Percentiles rank a stretch among this genome's conserved stretches.
Evolutionary conservation across 495 filamentous ascomycete species (phyloP).

Genomic region (Lasiosphaeria miniovina): DNA sequence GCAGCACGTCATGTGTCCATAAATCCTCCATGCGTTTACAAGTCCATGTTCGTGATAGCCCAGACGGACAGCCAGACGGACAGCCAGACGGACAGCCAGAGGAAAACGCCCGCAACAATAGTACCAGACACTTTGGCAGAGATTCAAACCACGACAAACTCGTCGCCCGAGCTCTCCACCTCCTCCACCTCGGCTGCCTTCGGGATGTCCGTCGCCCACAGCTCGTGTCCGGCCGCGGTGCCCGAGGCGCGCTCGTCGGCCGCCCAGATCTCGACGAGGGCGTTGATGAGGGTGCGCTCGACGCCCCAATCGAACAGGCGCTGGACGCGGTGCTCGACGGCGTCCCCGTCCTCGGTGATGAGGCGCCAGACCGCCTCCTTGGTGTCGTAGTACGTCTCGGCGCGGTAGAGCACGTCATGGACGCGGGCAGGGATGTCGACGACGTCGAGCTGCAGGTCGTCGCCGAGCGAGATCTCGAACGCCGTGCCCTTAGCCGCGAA

Average conservation of each 20-base stretch:
- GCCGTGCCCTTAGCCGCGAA: constrained; percentile 8
- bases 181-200: too few relatives aligned
- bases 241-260: constrained; percentile 34
- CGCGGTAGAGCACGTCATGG: constrained; percentile 35
- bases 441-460: constrained; percentile 33
- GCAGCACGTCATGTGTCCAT: too few relatives aligned
- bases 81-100: too few relatives aligned
- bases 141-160: not conserved
- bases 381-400: constrained; percentile 39
- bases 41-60: too few relatives aligned
- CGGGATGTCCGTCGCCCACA: constrained; percentile 9
- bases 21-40: too few relatives aligned
- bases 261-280: constrained; percentile 43
- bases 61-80: too few relatives aligned
- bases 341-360: constrained; percentile 22
- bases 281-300: constrained; percentile 33
- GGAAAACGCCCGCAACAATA: too few relatives aligned
- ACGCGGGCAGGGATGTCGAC: constrained; percentile 28
- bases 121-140: too few relatives aligned
- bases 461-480: constrained; percentile 30
- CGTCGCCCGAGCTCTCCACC: not conserved
- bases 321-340: constrained; percentile 29
- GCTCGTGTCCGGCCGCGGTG: constrained; percentile 16
- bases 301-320: constrained; percentile 33
- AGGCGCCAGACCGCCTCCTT: constrained; percentile 42